Percentiles rank a stretch among this genome's conserved stretches.
Conservation (phyloP, 2,329 filamentous ascomycete species). For the Fonsecaea multimorphosa region DNA sequence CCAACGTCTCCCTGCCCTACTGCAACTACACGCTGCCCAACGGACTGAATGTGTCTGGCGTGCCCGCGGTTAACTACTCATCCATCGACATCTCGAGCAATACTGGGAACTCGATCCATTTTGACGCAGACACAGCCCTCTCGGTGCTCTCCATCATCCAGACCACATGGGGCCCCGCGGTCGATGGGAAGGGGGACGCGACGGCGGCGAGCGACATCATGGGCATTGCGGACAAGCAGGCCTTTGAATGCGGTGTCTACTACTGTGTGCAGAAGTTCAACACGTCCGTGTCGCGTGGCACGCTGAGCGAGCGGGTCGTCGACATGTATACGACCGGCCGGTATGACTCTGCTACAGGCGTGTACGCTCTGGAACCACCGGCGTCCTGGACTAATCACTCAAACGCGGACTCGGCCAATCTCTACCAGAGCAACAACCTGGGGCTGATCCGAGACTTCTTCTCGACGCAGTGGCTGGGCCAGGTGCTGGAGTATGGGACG, state of each 20-base stretch:
- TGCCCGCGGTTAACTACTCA: conserved; percentile 6
- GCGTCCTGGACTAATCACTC: conserved; percentile 31
- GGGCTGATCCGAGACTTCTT: neutral
- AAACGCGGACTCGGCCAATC: neutral
- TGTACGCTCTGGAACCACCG: conserved; percentile 6
- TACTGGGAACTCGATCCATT: neutral
- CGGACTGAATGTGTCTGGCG: conserved; percentile 6
- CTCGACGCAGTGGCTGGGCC: conserved; percentile 8
- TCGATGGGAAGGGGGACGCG: neutral
- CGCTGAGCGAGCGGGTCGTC: conserved; percentile 11
- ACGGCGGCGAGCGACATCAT: neutral
- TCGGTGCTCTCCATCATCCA: conserved; percentile 14
- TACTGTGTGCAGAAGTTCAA: conserved; percentile 24
- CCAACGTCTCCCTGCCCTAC: conserved; percentile 14
- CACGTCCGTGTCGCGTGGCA: conserved; percentile 7
- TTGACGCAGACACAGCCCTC: conserved; percentile 1
- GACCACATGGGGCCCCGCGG: neutral
- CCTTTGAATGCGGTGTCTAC: conserved; percentile 18
- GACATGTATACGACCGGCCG: conserved; percentile 5
- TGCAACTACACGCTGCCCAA: conserved; percentile 23
- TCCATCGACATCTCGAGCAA: conserved; percentile 7
- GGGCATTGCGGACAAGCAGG: conserved; percentile 1
- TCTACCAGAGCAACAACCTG: conserved; percentile 7
- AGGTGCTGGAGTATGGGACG: neutral
- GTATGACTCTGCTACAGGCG: neutral